These are phyloP conservation scores for Ashbya aceris DNA, from an alignment of 1,139 yeast species.

Conservation along the genomic window DNA sequence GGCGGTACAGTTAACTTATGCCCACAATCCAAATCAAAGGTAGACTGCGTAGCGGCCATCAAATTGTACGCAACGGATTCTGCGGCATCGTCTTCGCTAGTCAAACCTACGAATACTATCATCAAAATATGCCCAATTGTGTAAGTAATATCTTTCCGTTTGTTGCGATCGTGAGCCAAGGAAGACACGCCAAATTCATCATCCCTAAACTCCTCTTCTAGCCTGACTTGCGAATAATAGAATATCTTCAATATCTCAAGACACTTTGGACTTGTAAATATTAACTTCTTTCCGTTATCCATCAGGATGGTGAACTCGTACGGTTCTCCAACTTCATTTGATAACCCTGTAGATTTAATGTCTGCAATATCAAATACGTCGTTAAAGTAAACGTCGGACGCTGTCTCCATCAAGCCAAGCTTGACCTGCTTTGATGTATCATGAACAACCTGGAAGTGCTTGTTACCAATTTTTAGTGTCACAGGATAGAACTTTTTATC, in stretches of 20 bases:
- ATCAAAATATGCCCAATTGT: constrained; percentile 49
- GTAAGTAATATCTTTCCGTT: constrained; percentile 14
- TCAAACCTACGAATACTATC: constrained; percentile 58
- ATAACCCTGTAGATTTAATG: constrained; percentile 44
- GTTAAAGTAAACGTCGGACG: constrained; percentile 33
- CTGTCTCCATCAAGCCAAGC: constrained; percentile 24
- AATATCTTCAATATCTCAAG: constrained; percentile 61
- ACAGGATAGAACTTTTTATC: constrained; percentile 43
- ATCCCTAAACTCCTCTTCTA: constrained; percentile 34
- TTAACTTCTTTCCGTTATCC: constrained; percentile 37
- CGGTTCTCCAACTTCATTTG: constrained; percentile 42
- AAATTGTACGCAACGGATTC: constrained; percentile 57
- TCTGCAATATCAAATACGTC: constrained; percentile 47
- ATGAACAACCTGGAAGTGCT: constrained; percentile 47
- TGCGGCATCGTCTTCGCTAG: constrained; percentile 49
- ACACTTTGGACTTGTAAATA: constrained; percentile 50
- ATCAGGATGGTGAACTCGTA: constrained; percentile 54
- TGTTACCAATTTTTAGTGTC: constrained; percentile 59
- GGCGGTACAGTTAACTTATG: constrained; percentile 47
- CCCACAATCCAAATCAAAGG: constrained; percentile 56
- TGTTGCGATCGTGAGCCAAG: constrained; percentile 14
- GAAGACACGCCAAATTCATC: constrained; percentile 13
- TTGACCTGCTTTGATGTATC: constrained; percentile 35
- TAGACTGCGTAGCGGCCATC: constrained; percentile 52
- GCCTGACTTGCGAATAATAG: constrained; percentile 50